Evolutionary conservation across 768 basidiomycete species (phyloP).

Genomic region (Rhodotorula diobovata): DNA sequence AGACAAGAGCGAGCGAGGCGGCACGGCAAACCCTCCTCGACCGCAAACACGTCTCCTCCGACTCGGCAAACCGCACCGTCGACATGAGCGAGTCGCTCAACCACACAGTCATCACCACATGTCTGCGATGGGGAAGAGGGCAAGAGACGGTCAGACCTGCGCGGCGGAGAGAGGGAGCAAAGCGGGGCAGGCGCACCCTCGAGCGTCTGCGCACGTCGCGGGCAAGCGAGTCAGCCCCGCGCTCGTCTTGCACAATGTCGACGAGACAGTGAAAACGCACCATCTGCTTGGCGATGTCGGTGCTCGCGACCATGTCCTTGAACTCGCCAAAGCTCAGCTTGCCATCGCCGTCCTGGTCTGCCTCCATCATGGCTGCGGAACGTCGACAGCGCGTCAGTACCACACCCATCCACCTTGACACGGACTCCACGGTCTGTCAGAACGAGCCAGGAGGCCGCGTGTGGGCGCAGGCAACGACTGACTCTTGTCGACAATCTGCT

Average conservation of each 20-base stretch:
- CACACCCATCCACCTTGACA: too few relatives aligned
- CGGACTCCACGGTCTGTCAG: too few relatives aligned
- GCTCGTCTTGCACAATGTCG: too few relatives aligned
- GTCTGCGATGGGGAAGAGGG: slow-evolving; percentile 3
- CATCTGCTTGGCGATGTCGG: slow-evolving; percentile 99
- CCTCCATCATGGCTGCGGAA: slow-evolving; percentile 80
- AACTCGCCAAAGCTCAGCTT: slow-evolving; percentile 98
- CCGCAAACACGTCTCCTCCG: too few relatives aligned
- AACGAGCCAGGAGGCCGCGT: too few relatives aligned
- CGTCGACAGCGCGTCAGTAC: background rate
- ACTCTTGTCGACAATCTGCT: slow-evolving; percentile 98
- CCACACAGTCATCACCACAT: slow-evolving; percentile 16
- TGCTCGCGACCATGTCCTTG: slow-evolving; percentile 91
- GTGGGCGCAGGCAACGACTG: background rate
- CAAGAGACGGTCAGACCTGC: background rate
- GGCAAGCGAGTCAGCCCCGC: background rate
- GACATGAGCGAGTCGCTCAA: background rate
- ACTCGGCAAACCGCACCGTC: too few relatives aligned
- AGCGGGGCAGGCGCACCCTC: slow-evolving; percentile 9
- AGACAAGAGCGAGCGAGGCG: background rate
- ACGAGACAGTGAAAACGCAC: slow-evolving; percentile 50
- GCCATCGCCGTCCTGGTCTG: slow-evolving; percentile 93
- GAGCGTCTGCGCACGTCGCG: slow-evolving; percentile 3
- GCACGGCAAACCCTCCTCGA: too few relatives aligned
- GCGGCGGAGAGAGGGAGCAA: too few relatives aligned